Base-by-base conservation (phyloP, 192 early-diverging fungal species). In the Backusella tarrabulga region DNA sequence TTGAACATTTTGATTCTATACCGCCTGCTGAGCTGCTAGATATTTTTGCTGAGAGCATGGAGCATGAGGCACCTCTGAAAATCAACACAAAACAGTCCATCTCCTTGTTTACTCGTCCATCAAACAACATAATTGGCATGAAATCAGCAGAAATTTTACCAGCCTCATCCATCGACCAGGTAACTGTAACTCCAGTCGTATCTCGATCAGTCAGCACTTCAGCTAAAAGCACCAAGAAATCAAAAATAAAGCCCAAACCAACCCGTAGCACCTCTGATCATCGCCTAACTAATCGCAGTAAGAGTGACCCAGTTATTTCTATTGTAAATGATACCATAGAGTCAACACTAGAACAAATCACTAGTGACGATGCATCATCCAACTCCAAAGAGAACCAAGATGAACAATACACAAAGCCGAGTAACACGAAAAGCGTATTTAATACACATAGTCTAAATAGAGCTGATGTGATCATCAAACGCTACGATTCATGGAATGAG, bases 381-480 rank as follows among this genome's bases (percentile, higher is more conserved):
- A 26, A 11, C 56, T 63, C 56, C 56, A 63, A 29, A 29, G 56
- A 63, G 3, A 63, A 29, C 12, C 56, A 63, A 14, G 56, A 23
- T 21, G 56, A 63, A 29, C 21, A 63, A 63, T 63, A 63, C 26
- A 63, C 56, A 26, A 63, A 63, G 26, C 12, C 21, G 11, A 63
- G 56, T 63, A 63, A 63, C 56, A 63, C 56, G 11, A 63, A 63
- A 63, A 26, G 11, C 11, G 56, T 63, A 29, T 63, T 63, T 29
- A 63, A 63, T 63, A 63, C 21, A 23, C 23, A 29, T 41, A 70
- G 68, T 38, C 60, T 84, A 17, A 83, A 86, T 72, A 82, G 82
- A 35, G 77, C 82, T 3, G 79, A 83, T 50, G 81, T 86, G 21
- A 67, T 86, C 0, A 46, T 83, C 36, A 80, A 72, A 60, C 82